phyloP scores from a whole-genome alignment of 208 protist species.

The Trypanosoma platydactyli region DNA sequence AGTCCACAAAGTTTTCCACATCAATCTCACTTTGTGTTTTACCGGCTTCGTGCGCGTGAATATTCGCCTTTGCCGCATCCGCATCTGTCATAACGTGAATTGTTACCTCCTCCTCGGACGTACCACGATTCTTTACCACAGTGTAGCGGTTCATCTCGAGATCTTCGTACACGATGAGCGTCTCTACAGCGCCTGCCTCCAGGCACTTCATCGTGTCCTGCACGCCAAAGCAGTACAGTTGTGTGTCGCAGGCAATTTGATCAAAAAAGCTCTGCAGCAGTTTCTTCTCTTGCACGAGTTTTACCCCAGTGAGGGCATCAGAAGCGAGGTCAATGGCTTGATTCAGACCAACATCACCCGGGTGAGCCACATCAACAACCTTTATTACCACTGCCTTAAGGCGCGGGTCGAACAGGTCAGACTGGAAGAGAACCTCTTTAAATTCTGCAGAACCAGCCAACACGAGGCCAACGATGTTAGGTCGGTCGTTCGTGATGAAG shows the following conservation, averaged over 20 bases:
- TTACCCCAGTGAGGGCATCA: slow-evolving; percentile 97
- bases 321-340: slow-evolving; percentile 99
- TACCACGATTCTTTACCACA: slow-evolving; percentile 83
- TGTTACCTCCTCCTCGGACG: slow-evolving; percentile 65
- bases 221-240: slow-evolving; percentile 99
- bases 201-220: slow-evolving; percentile 96
- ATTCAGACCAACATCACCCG: slow-evolving; percentile 99
- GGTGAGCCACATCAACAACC: slow-evolving; percentile 99
- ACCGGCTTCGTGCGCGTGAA: slow-evolving; percentile 79
- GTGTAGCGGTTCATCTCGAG: slow-evolving; percentile 91
- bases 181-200: slow-evolving; percentile 97
- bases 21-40: slow-evolving; percentile 91
- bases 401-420: slow-evolving; percentile 97
- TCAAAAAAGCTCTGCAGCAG: slow-evolving; percentile 98
- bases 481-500: slow-evolving; percentile 98
- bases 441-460: slow-evolving; percentile 99
- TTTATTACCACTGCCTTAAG: slow-evolving; percentile 98
- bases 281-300: slow-evolving; percentile 99
- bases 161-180: slow-evolving; percentile 99
- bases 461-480: slow-evolving; percentile 99
- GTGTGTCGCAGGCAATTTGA: slow-evolving; percentile 97
- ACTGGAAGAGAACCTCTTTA: slow-evolving; percentile 97
- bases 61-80: slow-evolving; percentile 75
- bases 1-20: slow-evolving; percentile 96
- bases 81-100: slow-evolving; percentile 71